Conservation (phyloP, 2,329 filamentous ascomycete genomes). For the Penicillium italicum region DNA sequence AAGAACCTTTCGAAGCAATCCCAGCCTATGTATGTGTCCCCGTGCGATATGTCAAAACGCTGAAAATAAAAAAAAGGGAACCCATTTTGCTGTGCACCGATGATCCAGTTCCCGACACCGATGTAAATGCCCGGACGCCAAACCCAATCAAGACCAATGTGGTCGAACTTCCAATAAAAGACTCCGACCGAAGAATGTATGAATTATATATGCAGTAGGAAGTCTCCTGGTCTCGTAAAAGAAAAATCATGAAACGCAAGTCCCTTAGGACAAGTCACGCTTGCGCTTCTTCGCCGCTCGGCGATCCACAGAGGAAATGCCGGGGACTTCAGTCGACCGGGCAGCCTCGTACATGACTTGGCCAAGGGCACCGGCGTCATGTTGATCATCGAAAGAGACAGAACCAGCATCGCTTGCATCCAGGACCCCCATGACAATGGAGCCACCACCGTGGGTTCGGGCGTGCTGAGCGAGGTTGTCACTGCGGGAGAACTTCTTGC, state of each 20-base stretch:
- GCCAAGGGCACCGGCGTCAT: conserved; percentile 64
- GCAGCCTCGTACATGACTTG: conserved; percentile 79
- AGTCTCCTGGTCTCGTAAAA: conserved; percentile 41
- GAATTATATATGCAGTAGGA: conserved; percentile 32
- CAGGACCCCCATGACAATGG: conserved; percentile 85
- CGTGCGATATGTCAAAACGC: conserved; percentile 8
- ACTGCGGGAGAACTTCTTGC: conserved; percentile 98
- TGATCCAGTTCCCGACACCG: conserved; percentile 18
- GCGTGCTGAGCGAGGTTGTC: conserved; percentile 97
- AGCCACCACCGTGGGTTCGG: conserved; percentile 84
- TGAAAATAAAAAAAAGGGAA: conserved; percentile 12
- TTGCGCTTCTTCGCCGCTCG: conserved; percentile 72
- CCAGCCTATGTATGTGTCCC: conserved; percentile 5
- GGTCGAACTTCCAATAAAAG: conserved; percentile 24
- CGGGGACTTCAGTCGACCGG: conserved; percentile 61
- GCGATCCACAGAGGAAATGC: conserved; percentile 38
- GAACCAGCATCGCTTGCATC: conserved; percentile 60
- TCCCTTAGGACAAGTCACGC: conserved; percentile 59
- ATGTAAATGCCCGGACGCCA: conserved; percentile 37
- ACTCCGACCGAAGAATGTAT: conserved; percentile 26
- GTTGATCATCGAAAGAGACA: conserved; percentile 47
- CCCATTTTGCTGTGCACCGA: conserved; percentile 23
- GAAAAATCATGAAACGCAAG: conserved; percentile 11
- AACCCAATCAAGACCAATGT: conserved; percentile 29
- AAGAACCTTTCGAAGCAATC: conserved; percentile 4